Percentiles rank a stretch among this genome's conserved stretches.
phyloP scores from a whole-genome alignment of 2,329 filamentous ascomycete genomes.

The Pyricularia sp. region DNA sequence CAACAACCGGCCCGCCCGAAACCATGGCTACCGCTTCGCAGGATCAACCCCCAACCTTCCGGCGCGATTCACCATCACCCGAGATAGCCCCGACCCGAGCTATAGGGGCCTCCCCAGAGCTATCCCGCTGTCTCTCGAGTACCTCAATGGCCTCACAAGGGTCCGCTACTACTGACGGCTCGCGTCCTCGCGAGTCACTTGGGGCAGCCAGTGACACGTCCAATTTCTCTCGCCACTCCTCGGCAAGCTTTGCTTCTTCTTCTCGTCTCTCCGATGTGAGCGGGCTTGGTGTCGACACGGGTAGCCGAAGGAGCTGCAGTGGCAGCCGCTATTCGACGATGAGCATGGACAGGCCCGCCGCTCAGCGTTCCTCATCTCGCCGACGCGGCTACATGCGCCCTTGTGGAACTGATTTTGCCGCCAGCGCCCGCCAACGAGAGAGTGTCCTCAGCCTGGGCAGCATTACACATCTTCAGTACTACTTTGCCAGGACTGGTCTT shows the following conservation, averaged over 20 bases:
- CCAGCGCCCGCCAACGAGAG: constrained; percentile 78
- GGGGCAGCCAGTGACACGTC: constrained; percentile 34
- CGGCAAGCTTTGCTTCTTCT: constrained; percentile 37
- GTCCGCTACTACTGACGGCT: constrained; percentile 34
- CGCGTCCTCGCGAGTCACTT: constrained; percentile 36
- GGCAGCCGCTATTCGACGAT: constrained; percentile 7
- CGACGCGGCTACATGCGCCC: constrained; percentile 73
- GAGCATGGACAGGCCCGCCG: constrained; percentile 14
- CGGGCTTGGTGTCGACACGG: constrained; percentile 18
- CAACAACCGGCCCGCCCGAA: constrained; percentile 1
- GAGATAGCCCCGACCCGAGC: constrained; percentile 46
- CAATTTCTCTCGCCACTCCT: constrained; percentile 50
- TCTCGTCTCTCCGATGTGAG: constrained; percentile 31
- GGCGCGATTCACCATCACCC: constrained; percentile 50
- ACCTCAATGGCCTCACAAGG: constrained; percentile 45
- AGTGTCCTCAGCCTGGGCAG: constrained; percentile 94
- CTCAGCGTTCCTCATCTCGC: constrained; percentile 27
- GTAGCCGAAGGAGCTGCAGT: constrained; percentile 13
- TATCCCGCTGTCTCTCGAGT: constrained; percentile 52
- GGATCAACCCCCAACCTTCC: constrained; percentile 22
- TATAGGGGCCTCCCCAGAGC: constrained; percentile 38
- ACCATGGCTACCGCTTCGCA: constrained; percentile 22
- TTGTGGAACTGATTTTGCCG: constrained; percentile 77
- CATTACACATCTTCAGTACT: constrained; percentile 95
- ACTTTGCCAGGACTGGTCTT: constrained; percentile 88